Base-by-base conservation (phyloP, 176 grass and related monocot genomes). In the Cenchrus purpureus region DNA sequence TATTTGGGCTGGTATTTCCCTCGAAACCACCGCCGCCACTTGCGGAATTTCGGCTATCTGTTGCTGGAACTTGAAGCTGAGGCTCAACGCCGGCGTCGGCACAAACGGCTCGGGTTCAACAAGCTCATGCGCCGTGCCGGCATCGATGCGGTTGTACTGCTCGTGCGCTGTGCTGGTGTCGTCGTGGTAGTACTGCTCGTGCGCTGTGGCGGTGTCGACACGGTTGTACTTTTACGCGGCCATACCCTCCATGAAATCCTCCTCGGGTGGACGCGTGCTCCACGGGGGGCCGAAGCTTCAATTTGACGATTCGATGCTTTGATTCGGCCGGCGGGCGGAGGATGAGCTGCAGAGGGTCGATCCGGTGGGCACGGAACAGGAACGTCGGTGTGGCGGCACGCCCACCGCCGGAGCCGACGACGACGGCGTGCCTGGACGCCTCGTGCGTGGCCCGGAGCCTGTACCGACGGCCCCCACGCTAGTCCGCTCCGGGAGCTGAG, bases 41-140 rank as follows among this genome's bases (percentile, higher is more conserved):
- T 5, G 31, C 5, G 19, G 64, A 8, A 82, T 67, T 55, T 87
- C 85, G 0, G 73, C 68, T 4, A 83, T 77, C 87, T 96, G 97
- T 65, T 89, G 74, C 76, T 86, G 82, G 25, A 99, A 92, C 80
- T 86, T 99, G 77, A 94, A 99, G 75, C 85, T 79, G 46, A 99
- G 80, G 68, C n/a, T 82, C 25, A n/a, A 42, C 65, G 74, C 31
- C 29, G 68, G 50, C 43, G 65, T 4, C 63, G 70, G 50, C 51
- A 65, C 29, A 0, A 8, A 42, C 55, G 79, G 29, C n/a, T 51
- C 42, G 17, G 65, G 29, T 42, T 75, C 25, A 20, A 7, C 2
- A 13, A 42, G 9, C 19, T 66, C 68, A 28, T 61, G 59, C 50
- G 67, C 19, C 51, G 14, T 25, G 22, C 22, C 22, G 22, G 22